These are phyloP conservation scores for Rhizodiscina lignyota DNA, from an alignment of 495 filamentous ascomycete genomes.

Conservation along the genomic window DNA sequence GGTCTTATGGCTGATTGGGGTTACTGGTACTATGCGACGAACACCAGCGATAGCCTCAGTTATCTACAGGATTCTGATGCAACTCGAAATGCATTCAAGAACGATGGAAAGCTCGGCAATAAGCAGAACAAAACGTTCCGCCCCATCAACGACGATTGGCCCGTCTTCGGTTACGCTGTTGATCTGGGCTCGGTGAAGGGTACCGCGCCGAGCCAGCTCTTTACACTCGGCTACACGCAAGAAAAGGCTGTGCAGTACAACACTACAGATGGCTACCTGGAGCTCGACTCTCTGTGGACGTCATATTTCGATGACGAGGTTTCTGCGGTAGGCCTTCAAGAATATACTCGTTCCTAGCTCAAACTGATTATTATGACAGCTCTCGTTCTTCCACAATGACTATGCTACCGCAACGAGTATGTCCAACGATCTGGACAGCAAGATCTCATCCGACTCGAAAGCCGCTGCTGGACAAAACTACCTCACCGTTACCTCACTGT, in stretches of 20 bases:
- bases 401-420: constrained; percentile 20
- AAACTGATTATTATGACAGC: constrained; percentile 8
- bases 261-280: constrained; percentile 20
- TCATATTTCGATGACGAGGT: constrained; percentile 32
- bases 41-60: constrained; percentile 23
- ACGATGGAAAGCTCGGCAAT: constrained; percentile 28
- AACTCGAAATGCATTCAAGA: constrained; percentile 31
- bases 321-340: constrained; percentile 43
- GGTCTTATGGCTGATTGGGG: constrained; percentile 56
- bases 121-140: constrained; percentile 32
- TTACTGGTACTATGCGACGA: constrained; percentile 42
- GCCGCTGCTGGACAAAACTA: constrained; percentile 26
- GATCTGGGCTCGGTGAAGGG: constrained; percentile 31
- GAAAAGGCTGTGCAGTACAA: constrained; percentile 35
- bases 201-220: constrained; percentile 24
- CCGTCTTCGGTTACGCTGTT: constrained; percentile 37
- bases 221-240: constrained; percentile 37
- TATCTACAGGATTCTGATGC: constrained; percentile 32
- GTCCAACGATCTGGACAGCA: constrained; percentile 27
- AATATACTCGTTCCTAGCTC: constrained; percentile 35
- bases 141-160: constrained; percentile 33
- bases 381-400: constrained; percentile 39
- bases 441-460: constrained; percentile 30
- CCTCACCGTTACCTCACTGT: constrained; percentile 15
- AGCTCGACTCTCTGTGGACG: constrained; percentile 36